Conservation (phyloP, 352 stramenopile genomes). For the Phytophthora hybrid region DNA sequence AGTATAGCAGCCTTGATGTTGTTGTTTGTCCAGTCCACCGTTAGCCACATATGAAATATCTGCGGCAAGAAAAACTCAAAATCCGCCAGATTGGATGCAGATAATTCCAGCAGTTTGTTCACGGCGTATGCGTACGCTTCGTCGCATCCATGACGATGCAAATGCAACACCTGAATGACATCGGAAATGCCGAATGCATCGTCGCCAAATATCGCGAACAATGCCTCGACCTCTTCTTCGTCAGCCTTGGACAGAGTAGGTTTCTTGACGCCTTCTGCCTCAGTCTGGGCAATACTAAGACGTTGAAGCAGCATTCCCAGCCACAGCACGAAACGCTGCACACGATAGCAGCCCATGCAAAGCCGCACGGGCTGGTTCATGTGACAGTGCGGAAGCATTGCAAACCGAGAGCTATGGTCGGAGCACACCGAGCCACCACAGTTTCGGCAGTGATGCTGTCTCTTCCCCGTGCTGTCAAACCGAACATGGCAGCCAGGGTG, state of each 20-base stretch:
- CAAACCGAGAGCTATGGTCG: conserved; percentile 81
- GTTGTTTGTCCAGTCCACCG: conserved; percentile 78
- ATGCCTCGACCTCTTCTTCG: conserved; percentile 69
- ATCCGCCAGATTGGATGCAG: conserved; percentile 67
- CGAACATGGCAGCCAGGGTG: conserved; percentile 71
- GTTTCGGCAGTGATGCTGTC: conserved; percentile 87
- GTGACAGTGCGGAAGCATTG: conserved; percentile 67
- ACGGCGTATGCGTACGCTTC: conserved; percentile 76
- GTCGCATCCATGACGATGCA: conserved; percentile 80
- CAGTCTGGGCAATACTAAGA: conserved; percentile 55
- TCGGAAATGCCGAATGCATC: conserved; percentile 75
- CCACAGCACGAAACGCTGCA: conserved; percentile 73
- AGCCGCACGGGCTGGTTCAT: conserved; percentile 73
- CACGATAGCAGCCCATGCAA: conserved; percentile 78
- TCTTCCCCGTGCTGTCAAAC: conserved; percentile 79
- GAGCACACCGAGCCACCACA: conserved; percentile 83
- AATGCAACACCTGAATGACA: conserved; percentile 83
- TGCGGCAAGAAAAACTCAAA: conserved; percentile 90
- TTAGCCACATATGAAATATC: conserved; percentile 88
- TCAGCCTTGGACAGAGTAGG: conserved; percentile 53
- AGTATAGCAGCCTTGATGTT: conserved; percentile 81
- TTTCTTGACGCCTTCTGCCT: conserved; percentile 44
- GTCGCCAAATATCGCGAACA: conserved; percentile 62
- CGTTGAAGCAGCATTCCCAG: conserved; percentile 76
- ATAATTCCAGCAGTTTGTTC: conserved; percentile 77